A percentile compares a stretch with the other conserved stretches of the same genome.
These are phyloP conservation scores for Umbellularia californica DNA, from an alignment of 164 flowering plant species.

Conservation along the genomic window DNA sequence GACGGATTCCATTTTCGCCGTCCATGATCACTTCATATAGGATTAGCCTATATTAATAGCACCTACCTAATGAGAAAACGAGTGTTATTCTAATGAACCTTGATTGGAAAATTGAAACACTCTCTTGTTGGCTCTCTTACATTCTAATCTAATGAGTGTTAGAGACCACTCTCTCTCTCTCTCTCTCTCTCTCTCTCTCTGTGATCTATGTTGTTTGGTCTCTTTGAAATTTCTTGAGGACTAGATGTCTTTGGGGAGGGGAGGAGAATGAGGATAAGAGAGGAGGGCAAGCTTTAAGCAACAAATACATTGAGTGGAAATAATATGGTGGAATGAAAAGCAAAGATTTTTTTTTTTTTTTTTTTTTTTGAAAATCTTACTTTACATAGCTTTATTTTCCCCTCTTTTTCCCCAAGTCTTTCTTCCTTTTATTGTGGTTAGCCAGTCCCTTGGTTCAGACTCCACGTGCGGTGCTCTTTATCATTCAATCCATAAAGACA, in stretches of 20 bases:
- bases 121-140: not conserved
- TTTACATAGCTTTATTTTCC: conserved; percentile 5
- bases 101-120: conserved; percentile 4
- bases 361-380: not conserved
- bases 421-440: conserved; percentile 36
- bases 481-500: conserved; percentile 63
- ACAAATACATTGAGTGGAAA: conserved; percentile 65
- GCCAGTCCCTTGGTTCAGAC: conserved; percentile 65
- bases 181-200: not conserved
- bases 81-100: too few species aligned
- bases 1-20: conserved; percentile 34
- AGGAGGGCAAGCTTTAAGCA: conserved; percentile 51
- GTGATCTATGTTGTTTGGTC: not conserved
- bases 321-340: conserved; percentile 35
- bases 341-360: conserved; percentile 15
- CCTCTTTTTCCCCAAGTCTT: conserved; percentile 4
- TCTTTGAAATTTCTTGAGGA: not conserved
- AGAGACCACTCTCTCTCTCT: not conserved
- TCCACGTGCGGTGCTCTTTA: conserved; percentile 81
- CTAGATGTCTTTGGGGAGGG: not conserved
- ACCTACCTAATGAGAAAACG: too few species aligned
- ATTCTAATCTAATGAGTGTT: too few species aligned
- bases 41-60: not conserved
- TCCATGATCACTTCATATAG: conserved; percentile 39
- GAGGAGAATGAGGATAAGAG: conserved; percentile 18